Evolutionary conservation across 805 yeast genomes (phyloP).

Genomic region (Suhomyces vadensis): DNA sequence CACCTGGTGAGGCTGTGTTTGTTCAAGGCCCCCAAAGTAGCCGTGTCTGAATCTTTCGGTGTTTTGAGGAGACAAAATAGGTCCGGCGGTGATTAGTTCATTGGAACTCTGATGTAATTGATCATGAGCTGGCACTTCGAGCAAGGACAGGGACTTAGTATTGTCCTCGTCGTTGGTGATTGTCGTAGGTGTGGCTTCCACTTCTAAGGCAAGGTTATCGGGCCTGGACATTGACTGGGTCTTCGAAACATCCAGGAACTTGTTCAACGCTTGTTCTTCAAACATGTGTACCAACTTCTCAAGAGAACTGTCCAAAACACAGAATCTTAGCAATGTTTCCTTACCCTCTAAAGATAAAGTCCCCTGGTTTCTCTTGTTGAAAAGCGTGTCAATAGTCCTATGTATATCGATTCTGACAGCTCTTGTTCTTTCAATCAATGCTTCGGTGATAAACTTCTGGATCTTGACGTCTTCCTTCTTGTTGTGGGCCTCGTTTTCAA

Average conservation of each 20-base stretch:
- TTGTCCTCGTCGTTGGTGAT: background rate
- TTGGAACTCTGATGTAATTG: conserved; percentile 50
- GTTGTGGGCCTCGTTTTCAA: conserved; percentile 22
- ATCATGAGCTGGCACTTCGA: conserved; percentile 16
- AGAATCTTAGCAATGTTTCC: conserved; percentile 53
- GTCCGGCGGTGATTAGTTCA: conserved; percentile 54
- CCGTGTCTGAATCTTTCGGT: conserved; percentile 19
- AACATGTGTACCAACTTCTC: conserved; percentile 54
- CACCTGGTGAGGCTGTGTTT: conserved; percentile 63
- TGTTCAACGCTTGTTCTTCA: conserved; percentile 37
- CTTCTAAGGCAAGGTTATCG: background rate
- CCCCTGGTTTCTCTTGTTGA: conserved; percentile 47
- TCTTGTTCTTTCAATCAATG: conserved; percentile 52
- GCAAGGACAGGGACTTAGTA: conserved; percentile 1
- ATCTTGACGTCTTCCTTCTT: conserved; percentile 38
- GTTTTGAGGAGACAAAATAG: conserved; percentile 49
- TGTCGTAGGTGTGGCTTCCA: background rate
- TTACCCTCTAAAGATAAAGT: conserved; percentile 54
- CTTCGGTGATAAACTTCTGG: conserved; percentile 48
- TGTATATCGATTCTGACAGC: conserved; percentile 53
- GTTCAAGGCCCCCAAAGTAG: conserved; percentile 25
- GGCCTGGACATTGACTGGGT: conserved; percentile 12
- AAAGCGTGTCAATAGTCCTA: conserved; percentile 50
- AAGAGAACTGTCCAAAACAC: conserved; percentile 54
- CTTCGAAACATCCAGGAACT: conserved; percentile 3